Evolutionary conservation across 2,329 filamentous ascomycete species (phyloP).

Genomic region (Aspergillus sp.): DNA sequence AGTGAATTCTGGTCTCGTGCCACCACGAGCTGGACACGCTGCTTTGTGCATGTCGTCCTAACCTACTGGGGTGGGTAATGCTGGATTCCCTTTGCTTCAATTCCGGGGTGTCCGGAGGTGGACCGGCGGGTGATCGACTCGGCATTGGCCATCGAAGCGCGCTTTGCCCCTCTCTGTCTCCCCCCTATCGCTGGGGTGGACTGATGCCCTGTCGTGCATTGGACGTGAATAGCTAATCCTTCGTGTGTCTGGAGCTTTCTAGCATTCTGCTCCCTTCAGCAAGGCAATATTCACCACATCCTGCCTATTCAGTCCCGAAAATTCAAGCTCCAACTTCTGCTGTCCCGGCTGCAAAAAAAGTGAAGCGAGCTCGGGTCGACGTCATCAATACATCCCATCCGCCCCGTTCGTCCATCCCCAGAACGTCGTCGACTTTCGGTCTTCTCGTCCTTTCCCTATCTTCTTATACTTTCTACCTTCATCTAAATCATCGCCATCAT

Average conservation of each 20-base stretch:
- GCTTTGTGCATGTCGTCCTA: neutral
- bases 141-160: conserved; percentile 1
- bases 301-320: neutral
- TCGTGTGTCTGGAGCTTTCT: neutral
- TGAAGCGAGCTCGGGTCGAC: conserved; percentile 27
- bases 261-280: neutral
- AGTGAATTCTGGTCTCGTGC: neutral
- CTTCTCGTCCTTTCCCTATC: neutral
- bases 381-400: conserved; percentile 34
- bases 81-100: neutral
- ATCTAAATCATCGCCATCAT: conserved; percentile 23
- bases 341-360: neutral
- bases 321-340: neutral
- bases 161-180: neutral
- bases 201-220: neutral
- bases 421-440: neutral
- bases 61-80: neutral
- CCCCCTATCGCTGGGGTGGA: neutral
- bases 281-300: neutral
- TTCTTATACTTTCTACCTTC: neutral
- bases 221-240: conserved; percentile 1
- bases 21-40: neutral
- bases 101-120: neutral
- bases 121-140: conserved; percentile 12
- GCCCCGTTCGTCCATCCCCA: conserved; percentile 1